Conservation (phyloP, 352 stramenopile genomes). For the Peronosclerospora sorghi region DNA sequence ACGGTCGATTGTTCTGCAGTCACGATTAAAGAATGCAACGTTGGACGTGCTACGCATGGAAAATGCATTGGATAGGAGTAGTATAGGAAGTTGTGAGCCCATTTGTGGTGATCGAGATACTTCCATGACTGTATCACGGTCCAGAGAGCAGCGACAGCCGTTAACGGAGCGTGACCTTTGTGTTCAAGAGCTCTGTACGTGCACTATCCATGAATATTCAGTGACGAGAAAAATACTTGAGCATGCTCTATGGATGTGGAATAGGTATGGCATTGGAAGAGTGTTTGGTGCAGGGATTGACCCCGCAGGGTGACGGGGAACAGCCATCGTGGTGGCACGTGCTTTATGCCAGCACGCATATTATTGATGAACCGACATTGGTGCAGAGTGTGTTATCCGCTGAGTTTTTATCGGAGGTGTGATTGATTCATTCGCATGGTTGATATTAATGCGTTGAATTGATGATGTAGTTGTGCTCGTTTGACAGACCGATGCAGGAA, state of each 20-base stretch:
- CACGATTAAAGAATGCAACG: slow-evolving; percentile 58
- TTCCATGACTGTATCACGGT: slow-evolving; percentile 1
- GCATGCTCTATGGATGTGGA: background rate
- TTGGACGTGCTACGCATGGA: slow-evolving; percentile 37
- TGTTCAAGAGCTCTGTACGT: slow-evolving; percentile 53
- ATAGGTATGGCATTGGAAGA: slow-evolving; percentile 44
- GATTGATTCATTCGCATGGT: background rate
- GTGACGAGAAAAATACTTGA: background rate
- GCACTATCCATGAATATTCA: background rate
- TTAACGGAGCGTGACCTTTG: slow-evolving; percentile 47
- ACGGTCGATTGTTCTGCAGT: slow-evolving; percentile 16
- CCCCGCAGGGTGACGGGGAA: slow-evolving; percentile 24
- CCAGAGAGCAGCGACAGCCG: slow-evolving; percentile 11
- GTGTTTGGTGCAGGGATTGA: slow-evolving; percentile 52
- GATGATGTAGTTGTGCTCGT: background rate
- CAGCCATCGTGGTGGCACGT: slow-evolving; percentile 65
- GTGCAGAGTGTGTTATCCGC: slow-evolving; percentile 59
- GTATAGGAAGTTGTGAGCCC: slow-evolving; percentile 2
- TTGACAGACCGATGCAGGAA: slow-evolving; percentile 44
- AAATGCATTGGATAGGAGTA: slow-evolving; percentile 13
- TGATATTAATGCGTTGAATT: background rate
- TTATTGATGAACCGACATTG: slow-evolving; percentile 58
- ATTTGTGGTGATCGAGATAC: slow-evolving; percentile 1
- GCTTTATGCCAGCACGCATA: slow-evolving; percentile 58
- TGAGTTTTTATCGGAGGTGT: slow-evolving; percentile 53